These are phyloP conservation scores for Globisporangium spinosum DNA, from an alignment of 352 stramenopile species.

Conservation along the genomic window DNA sequence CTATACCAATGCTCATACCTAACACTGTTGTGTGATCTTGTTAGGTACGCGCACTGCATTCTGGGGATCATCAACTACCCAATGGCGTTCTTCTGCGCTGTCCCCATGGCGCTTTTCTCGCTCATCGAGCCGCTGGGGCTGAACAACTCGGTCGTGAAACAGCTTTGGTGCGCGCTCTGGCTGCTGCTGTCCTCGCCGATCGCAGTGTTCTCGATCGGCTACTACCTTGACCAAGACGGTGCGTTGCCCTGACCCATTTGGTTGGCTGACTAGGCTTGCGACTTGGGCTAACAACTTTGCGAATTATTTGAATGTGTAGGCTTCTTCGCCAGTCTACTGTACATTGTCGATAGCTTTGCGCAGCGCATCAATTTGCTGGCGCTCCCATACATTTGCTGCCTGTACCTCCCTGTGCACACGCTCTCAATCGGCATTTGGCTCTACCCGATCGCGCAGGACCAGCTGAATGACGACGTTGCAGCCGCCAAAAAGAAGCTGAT, in stretches of 20 bases:
- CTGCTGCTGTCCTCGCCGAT: conserved; percentile 56
- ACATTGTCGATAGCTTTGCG: conserved; percentile 48
- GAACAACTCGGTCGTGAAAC: conserved; percentile 22
- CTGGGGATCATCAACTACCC: conserved; percentile 81
- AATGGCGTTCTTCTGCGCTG: conserved; percentile 66
- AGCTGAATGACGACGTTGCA: background rate
- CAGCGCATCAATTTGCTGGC: conserved; percentile 50
- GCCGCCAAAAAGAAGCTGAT: conserved; percentile 25
- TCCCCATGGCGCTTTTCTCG: conserved; percentile 60
- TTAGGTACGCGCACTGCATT: conserved; percentile 63
- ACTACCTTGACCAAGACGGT: conserved; percentile 25
- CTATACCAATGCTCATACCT: background rate
- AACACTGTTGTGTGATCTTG: conserved; percentile 19
- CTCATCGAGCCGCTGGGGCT: conserved; percentile 36
- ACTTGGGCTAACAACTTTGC: background rate
- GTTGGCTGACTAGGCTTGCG: background rate
- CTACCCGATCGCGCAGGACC: conserved; percentile 17
- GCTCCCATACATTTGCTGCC: conserved; percentile 59
- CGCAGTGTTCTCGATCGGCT: conserved; percentile 28
- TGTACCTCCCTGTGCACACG: conserved; percentile 71
- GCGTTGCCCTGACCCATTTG: background rate
- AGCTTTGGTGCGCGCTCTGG: conserved; percentile 35
- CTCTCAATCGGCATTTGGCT: conserved; percentile 51
- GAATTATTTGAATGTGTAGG: background rate
- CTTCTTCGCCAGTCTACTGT: conserved; percentile 14